Base-by-base conservation (phyloP, 2,329 filamentous ascomycete genomes). In the Xylaria digitata region DNA sequence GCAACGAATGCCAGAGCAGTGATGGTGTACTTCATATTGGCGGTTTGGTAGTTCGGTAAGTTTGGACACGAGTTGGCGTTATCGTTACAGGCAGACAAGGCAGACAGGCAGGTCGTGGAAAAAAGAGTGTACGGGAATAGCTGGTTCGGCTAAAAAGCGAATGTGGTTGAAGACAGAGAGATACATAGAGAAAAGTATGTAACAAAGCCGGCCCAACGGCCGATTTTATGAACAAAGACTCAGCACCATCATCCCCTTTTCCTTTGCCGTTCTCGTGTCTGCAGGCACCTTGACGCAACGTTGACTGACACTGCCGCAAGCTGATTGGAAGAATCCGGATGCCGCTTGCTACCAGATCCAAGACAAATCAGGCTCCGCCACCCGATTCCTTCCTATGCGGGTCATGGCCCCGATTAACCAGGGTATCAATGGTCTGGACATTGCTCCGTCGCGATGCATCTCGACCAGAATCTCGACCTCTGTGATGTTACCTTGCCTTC, bases 1-100 rank as follows among this genome's bases (percentile, higher is more conserved):
- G 72, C 67, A 43, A 65, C 66, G 34, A 76, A 46, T 48, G 69
- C 73, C 58, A 70, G 46, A 60, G 60, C 57, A 49, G 68, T 67
- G 64, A 72, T 49, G 45, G 65, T 21, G 70, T 71, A 75, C 70
- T 73, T 75, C 74, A 75, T 75, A 7, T 69, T 75, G 69, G 9
- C 48, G 61, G 58, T 63, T 30, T 50, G 48, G 55, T 48, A 19
- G 21, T 58, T 42, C 23, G 45, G 37, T 23, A 46, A 45, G 15
- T 61, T 63, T 43, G 54, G 5, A 55, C 43, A 50, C 5, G 34
- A 50, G 50, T 57, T 56, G 30, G 6, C n/a, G 56, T 2, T 68
- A 32, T 55, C 19, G 61, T 23, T 48, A 61, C 30, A 30, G 23
- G 37, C 7, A 37, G 34, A 9, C 34, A 13, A 30, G 23, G 37